These are phyloP conservation scores for Hanseniaspora pseudoguilliermondii DNA, from an alignment of 805 yeast species.

Conservation along the genomic window DNA sequence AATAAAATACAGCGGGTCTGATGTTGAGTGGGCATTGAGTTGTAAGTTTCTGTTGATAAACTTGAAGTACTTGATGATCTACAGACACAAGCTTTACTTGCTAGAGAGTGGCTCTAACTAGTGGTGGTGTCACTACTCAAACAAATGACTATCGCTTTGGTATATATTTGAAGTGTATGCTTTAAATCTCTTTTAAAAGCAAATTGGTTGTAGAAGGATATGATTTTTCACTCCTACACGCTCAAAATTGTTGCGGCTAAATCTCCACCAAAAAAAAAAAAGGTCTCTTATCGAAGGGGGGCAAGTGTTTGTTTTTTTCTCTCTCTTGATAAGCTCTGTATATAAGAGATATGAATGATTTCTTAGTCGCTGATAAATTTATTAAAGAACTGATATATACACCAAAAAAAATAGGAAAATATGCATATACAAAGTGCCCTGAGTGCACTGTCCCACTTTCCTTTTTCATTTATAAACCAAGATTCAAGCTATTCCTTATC, in stretches of 20 bases:
- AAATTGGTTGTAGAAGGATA: no score
- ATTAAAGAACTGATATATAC: no score
- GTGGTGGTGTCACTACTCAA: not conserved
- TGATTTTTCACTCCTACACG: no score
- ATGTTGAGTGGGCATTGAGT: conserved; percentile 80
- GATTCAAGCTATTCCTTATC: not conserved
- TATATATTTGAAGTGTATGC: no score
- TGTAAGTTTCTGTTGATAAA: conserved; percentile 72
- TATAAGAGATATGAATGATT: no score
- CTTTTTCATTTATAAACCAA: not conserved
- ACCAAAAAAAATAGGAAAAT: not conserved
- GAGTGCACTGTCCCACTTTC: not conserved
- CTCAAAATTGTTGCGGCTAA: no score
- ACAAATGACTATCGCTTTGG: not conserved
- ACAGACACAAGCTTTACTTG: conserved; percentile 6
- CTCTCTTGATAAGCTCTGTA: no score
- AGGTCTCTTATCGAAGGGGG: no score
- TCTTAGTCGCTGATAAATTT: no score
- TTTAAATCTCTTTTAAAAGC: no score
- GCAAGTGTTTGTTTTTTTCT: no score
- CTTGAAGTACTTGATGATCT: conserved; percentile 53
- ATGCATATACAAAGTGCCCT: conserved; percentile 1
- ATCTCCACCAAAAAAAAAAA: no score
- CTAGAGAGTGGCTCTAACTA: not conserved
- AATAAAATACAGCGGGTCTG: conserved; percentile 43